Percentiles rank a stretch among this genome's conserved stretches.
Conservation (phyloP, 805 yeast genomes). For the Wickerhamiella australiensis region DNA sequence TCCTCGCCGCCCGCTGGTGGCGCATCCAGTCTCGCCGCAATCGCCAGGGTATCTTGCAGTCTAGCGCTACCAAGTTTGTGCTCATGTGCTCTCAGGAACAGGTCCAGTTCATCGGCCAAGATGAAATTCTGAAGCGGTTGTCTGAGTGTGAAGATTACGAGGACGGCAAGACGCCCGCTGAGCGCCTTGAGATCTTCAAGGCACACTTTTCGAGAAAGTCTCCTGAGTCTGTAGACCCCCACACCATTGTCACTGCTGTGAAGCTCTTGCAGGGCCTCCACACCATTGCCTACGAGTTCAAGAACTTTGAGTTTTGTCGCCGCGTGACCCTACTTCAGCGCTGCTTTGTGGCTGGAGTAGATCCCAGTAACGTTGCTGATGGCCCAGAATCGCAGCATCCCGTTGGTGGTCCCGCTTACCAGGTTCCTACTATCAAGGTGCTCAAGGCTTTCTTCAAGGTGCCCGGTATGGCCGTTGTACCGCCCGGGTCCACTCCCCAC, state of each 20-base stretch:
- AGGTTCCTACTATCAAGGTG: slow-evolving; percentile 54
- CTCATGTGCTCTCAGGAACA: slow-evolving; percentile 57
- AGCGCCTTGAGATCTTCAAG: slow-evolving; percentile 40
- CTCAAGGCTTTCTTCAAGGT: slow-evolving; percentile 64
- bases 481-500: slow-evolving; percentile 64
- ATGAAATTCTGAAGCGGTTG: slow-evolving; percentile 41
- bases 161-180: slow-evolving; percentile 34
- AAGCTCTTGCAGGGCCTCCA: slow-evolving; percentile 56
- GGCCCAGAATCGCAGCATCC: slow-evolving; percentile 62
- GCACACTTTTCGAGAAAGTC: slow-evolving; percentile 51
- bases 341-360: slow-evolving; percentile 64
- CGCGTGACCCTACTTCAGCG: slow-evolving; percentile 56
- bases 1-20: slow-evolving; percentile 86
- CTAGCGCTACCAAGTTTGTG: slow-evolving; percentile 70
- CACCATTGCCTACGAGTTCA: slow-evolving; percentile 72
- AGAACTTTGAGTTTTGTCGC: slow-evolving; percentile 52
- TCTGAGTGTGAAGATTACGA: slow-evolving; percentile 47
- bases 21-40: slow-evolving; percentile 64
- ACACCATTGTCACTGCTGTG: slow-evolving; percentile 52
- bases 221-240: slow-evolving; percentile 33
- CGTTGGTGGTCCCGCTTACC: slow-evolving; percentile 34
- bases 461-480: slow-evolving; percentile 68
- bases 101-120: slow-evolving; percentile 40
- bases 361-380: slow-evolving; percentile 35
- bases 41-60: slow-evolving; percentile 66